A percentile compares a stretch with the other conserved stretches of the same genome.
Evolutionary conservation across 129 eudicot genomes (phyloP).

Genomic region (Centrapalus pauciflorus): DNA sequence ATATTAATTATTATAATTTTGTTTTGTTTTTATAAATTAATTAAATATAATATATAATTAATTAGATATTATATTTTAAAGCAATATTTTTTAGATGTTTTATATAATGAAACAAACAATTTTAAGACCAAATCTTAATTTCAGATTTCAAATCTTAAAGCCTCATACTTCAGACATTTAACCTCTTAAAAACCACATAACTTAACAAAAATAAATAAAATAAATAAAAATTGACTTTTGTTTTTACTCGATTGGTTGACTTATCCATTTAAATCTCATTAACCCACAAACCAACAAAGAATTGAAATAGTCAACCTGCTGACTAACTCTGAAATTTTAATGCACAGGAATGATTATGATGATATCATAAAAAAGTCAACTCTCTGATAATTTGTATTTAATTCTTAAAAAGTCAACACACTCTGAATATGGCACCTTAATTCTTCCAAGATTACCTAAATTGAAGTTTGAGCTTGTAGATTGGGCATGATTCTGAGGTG

Average conservation of each 20-base stretch:
- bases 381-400: constrained; percentile 20
- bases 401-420: constrained; percentile 26
- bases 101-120: too few species aligned
- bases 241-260: not conserved
- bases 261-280: constrained; percentile 2
- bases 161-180: too few species aligned
- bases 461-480: constrained; percentile 31
- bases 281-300: constrained; percentile 23
- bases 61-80: not conserved
- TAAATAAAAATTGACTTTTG: constrained; percentile 10
- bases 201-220: not conserved
- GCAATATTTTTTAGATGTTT: too few species aligned
- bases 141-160: too few species aligned
- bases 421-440: constrained; percentile 1
- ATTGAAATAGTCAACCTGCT: constrained; percentile 12
- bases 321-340: constrained; percentile 10
- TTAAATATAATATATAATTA: too few species aligned
- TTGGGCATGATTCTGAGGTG: constrained; percentile 27
- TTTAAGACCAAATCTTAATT: too few species aligned
- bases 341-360: constrained; percentile 26
- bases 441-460: not conserved
- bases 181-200: too few species aligned
- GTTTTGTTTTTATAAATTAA: too few species aligned
- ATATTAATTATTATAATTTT: too few species aligned
- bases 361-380: constrained; percentile 5